Percentiles rank a stretch among this genome's conserved stretches.
Conservation (phyloP, 2,329 filamentous ascomycete genomes). For the Xylariaceae sp. region DNA sequence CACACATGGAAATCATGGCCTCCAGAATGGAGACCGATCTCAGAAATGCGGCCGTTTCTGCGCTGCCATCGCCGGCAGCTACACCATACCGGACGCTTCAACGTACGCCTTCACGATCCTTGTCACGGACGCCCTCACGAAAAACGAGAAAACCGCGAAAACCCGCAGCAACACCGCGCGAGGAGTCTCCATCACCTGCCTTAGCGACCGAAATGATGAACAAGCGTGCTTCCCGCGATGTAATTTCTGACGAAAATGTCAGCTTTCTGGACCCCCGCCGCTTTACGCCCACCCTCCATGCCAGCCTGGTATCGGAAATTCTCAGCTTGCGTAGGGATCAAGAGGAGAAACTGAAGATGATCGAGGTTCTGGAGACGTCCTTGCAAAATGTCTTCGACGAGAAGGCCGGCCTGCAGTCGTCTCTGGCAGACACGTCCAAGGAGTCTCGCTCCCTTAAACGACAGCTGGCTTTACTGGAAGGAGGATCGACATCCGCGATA, state of each 20-base stretch:
- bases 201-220: conserved; percentile 39
- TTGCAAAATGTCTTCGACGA: conserved; percentile 69
- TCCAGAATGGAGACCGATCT: conserved; percentile 63
- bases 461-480: conserved; percentile 81
- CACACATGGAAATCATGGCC: conserved; percentile 38
- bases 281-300: conserved; percentile 92
- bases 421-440: conserved; percentile 59
- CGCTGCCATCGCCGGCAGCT: conserved; percentile 64
- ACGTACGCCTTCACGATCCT: background rate
- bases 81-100: conserved; percentile 60
- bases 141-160: conserved; percentile 57
- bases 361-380: conserved; percentile 74
- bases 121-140: conserved; percentile 58
- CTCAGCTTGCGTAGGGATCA: conserved; percentile 79
- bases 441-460: conserved; percentile 78
- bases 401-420: conserved; percentile 63
- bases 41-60: conserved; percentile 49
- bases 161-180: conserved; percentile 57
- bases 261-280: conserved; percentile 79
- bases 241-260: conserved; percentile 61
- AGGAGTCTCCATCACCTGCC: conserved; percentile 53
- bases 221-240: conserved; percentile 54
- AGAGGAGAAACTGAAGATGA: conserved; percentile 80
- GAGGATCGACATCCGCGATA: conserved; percentile 78
- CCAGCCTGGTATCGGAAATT: conserved; percentile 92